Evolutionary conservation across 2,329 filamentous ascomycete genomes (phyloP), one percentile per base, ranked within the genome.

Genomic region (Aspergillus sp.): DNA sequence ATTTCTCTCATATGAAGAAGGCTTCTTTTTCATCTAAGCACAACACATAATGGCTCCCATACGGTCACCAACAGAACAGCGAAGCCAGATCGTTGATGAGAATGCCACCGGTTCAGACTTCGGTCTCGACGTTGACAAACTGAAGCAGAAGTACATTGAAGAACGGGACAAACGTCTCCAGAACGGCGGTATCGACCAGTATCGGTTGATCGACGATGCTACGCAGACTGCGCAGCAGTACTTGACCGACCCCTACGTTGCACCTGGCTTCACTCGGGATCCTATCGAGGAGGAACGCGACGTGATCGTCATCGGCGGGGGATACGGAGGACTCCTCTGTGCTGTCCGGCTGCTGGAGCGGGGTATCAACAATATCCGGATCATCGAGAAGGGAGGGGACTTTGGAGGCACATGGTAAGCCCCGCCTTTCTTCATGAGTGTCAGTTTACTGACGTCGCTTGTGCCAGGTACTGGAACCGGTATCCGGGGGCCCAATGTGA

Each of bases 401-500:
- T 53, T 56, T 13, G 56, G 56, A 4, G 60, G 60, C 1, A 60
- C 57, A 2, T 79, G 76, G 65, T 41, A 41, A 23, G 4, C 21
- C 21, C 21, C 21, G 21, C 21, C 21, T 23, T 23, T 6, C 21
- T 23, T n/a, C n/a, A n/a, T n/a, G 6, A 6, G 21, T 23, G 21
- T 23, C 21, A 23, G 21, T 36, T 16, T 36, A 13, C 32, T 36
- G n/a, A 36, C 32, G 11, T 36, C 11, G 32, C n/a, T 36, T 11
- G 4, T 36, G 32, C 11, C 32, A 49, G 47, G 46, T 78, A 76
- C 56, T 78, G 73, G 72, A 78, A 79, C 49, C 66, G 73, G 5
- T 79, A 79, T 52, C 76, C 77, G 5, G 77, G 78, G 4, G 56
- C 76, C 4, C 67, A 66, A 60, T 85, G 81, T 63, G 83, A 87